Evolutionary conservation across 768 basidiomycete species (phyloP).

Genomic region (Termitomyces sp.): DNA sequence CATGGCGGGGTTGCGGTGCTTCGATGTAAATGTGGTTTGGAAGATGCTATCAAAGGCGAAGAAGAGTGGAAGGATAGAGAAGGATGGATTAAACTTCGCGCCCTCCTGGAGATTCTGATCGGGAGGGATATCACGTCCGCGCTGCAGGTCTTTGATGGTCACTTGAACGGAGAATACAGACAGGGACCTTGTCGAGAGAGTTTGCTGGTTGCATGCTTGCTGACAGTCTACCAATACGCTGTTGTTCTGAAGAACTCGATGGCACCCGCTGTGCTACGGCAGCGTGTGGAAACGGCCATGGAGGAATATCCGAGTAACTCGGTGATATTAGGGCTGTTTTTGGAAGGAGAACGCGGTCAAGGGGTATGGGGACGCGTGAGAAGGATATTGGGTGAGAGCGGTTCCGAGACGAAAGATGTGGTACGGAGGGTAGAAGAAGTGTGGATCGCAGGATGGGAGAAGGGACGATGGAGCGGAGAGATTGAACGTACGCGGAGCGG

Average conservation of each 20-base stretch:
- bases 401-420: slow-evolving; percentile 46
- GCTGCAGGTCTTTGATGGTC: slow-evolving; percentile 35
- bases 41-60: slow-evolving; percentile 35
- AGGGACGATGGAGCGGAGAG: slow-evolving; percentile 63
- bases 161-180: slow-evolving; percentile 17
- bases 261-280: slow-evolving; percentile 53
- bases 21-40: slow-evolving; percentile 58
- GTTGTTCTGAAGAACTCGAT: slow-evolving; percentile 48
- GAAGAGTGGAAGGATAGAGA: slow-evolving; percentile 50
- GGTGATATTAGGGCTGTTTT: slow-evolving; percentile 62
- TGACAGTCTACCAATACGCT: slow-evolving; percentile 58
- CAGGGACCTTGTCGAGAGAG: slow-evolving; percentile 41
- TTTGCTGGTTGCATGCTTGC: slow-evolving; percentile 46
- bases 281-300: slow-evolving; percentile 49
- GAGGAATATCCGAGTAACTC: slow-evolving; percentile 65
- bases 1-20: slow-evolving; percentile 49
- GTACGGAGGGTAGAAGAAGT: slow-evolving; percentile 59
- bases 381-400: slow-evolving; percentile 45
- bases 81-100: slow-evolving; percentile 60
- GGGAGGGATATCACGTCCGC: slow-evolving; percentile 33
- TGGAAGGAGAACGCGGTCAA: slow-evolving; percentile 73
- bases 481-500: slow-evolving; percentile 65
- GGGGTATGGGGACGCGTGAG: slow-evolving; percentile 74
- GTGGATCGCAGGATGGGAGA: slow-evolving; percentile 80
- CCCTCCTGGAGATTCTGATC: slow-evolving; percentile 59